Evolutionary conservation across 2,329 filamentous ascomycete genomes (phyloP), one percentile per base, ranked within the genome.

Genomic region (Tetracladium maxilliforme): DNA sequence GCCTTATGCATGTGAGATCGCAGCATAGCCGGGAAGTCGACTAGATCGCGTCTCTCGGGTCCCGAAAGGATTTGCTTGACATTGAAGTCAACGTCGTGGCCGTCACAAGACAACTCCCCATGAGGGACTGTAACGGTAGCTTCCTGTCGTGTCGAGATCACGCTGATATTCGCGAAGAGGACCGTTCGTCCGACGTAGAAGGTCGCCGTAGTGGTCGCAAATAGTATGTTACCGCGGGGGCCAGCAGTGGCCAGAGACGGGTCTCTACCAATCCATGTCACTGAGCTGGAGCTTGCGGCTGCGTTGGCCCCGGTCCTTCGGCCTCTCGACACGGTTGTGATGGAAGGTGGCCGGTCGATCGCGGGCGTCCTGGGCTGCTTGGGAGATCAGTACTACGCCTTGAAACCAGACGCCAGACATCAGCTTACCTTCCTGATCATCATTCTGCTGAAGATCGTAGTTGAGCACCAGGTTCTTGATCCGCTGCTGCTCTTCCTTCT

Each of bases 401-500:
- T 68, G 47, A 68, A 60, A 58, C 65, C 54, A 63, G 52, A 37
- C 41, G 45, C 53, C 63, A 48, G 39, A 49, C 37, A 40, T 41
- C 32, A 54, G 54, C 58, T 70, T 66, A 92, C 83, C 76, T 58
- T 90, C 80, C 42, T 63, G 55, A 35, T 84, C 75, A 44, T 92
- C 81, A 38, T 61, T 75, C 42, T 92, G 84, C 25, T 82, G 74
- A 45, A 93, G 70, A 53, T 98, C 90, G 45, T 94, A 92, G 51
- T 94, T 95, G 39, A 98, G 61, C 27, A 98, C 90, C 22, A 98
- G 64, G 43, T 83, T 93, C 59, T 98, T 98, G 69, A 98, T 98
- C 33, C 90, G 80, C 49, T 94, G 84, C 49, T 98, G 87, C 49
- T 98, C 92, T 45, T 93, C 90, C 26, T 79, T 77, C 47, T 95